These are phyloP conservation scores for Escovopsis sp. DNA, from an alignment of 2,329 filamentous ascomycete genomes.

Conservation along the genomic window DNA sequence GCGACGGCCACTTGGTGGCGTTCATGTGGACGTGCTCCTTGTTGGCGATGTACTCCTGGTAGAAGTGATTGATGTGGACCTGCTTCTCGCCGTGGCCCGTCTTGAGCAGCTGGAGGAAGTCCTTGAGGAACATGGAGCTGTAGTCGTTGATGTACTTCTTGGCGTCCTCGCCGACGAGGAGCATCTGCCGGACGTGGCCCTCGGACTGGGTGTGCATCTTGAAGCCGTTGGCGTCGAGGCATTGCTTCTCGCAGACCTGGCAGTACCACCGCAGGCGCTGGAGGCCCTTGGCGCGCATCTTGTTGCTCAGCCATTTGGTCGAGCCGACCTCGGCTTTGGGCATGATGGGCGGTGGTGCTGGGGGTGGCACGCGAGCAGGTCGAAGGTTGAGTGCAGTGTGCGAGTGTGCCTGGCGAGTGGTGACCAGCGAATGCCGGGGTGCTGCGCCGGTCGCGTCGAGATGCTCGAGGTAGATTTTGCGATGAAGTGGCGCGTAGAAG, in stretches of 20 bases:
- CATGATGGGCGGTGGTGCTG: conserved; percentile 52
- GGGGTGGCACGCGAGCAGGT: background rate
- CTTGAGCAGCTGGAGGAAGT: conserved; percentile 62
- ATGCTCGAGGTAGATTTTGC: too few species aligned
- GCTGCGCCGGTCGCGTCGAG: too few species aligned
- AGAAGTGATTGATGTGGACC: conserved; percentile 82
- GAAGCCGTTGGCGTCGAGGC: conserved; percentile 76
- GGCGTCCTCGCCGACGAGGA: conserved; percentile 74
- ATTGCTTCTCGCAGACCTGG: conserved; percentile 52
- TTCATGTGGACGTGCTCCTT: conserved; percentile 89
- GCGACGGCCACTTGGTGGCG: conserved; percentile 69
- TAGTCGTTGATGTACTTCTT: conserved; percentile 73
- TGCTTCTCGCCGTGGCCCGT: conserved; percentile 85
- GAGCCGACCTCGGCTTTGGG: conserved; percentile 82
- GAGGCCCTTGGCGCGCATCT: conserved; percentile 67
- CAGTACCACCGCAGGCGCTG: conserved; percentile 88
- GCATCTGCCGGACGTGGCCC: conserved; percentile 76
- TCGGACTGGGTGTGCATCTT: conserved; percentile 79
- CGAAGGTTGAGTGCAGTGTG: background rate
- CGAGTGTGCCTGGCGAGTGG: background rate
- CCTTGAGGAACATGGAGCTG: conserved; percentile 63
- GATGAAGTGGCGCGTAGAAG: too few species aligned
- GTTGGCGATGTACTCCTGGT: conserved; percentile 81
- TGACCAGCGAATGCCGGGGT: too few species aligned
- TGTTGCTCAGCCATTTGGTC: conserved; percentile 81